These are phyloP conservation scores for Aspergillus pseudoglaucus DNA, from an alignment of 2,329 filamentous ascomycete species.

Conservation along the genomic window DNA sequence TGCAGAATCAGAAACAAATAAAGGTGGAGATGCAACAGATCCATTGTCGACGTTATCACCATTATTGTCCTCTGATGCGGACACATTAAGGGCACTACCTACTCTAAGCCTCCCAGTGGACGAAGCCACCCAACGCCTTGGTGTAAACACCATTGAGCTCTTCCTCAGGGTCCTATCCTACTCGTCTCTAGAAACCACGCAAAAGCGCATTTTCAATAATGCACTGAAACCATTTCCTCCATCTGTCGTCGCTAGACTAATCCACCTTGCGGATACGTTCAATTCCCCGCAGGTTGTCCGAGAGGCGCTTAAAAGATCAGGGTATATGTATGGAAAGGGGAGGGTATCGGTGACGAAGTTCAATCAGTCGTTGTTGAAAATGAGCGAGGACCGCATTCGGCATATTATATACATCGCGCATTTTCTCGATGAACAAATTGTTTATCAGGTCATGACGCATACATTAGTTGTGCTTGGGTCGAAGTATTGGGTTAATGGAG, in stretches of 20 bases:
- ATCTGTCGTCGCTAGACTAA: slow-evolving; percentile 24
- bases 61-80: not conserved
- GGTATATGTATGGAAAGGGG: slow-evolving; percentile 25
- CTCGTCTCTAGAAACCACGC: slow-evolving; percentile 17
- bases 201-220: slow-evolving; percentile 13
- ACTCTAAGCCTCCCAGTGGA: slow-evolving; percentile 21
- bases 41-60: not conserved
- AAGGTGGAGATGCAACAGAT: not conserved
- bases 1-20: not conserved
- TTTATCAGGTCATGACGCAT: slow-evolving; percentile 28
- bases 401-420: slow-evolving; percentile 34
- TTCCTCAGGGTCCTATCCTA: slow-evolving; percentile 27
- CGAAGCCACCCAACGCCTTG: slow-evolving; percentile 19
- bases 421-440: slow-evolving; percentile 21
- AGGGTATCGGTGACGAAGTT: slow-evolving; percentile 20
- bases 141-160: slow-evolving; percentile 26
- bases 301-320: slow-evolving; percentile 15
- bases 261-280: slow-evolving; percentile 29
- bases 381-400: slow-evolving; percentile 34
- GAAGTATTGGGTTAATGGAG: slow-evolving; percentile 27
- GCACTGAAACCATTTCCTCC: slow-evolving; percentile 23
- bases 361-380: slow-evolving; percentile 18
- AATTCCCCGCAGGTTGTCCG: slow-evolving; percentile 25
- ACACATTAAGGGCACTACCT: slow-evolving; percentile 13
- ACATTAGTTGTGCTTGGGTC: slow-evolving; percentile 32